These are phyloP conservation scores for Spergularia bocconei DNA, from an alignment of 148 eudicot species.

Conservation along the genomic window DNA sequence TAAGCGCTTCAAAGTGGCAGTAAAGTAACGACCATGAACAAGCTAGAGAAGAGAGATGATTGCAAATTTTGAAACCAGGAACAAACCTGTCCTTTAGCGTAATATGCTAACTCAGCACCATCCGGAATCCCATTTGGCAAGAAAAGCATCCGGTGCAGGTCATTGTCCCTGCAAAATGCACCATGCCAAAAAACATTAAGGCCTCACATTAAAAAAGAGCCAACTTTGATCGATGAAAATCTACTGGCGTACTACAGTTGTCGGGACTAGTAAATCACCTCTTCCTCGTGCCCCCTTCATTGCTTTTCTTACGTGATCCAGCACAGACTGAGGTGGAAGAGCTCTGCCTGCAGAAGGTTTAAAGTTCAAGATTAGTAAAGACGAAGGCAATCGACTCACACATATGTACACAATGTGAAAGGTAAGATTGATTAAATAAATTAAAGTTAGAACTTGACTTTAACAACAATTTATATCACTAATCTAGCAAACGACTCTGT, in stretches of 20 bases:
- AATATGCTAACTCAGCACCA: conserved; percentile 84
- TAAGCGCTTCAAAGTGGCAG: not conserved
- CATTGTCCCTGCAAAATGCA: conserved; percentile 74
- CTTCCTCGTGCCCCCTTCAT: conserved; percentile 55
- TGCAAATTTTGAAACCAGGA: conserved; percentile 2
- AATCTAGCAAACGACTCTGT: no score
- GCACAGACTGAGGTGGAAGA: conserved; percentile 27
- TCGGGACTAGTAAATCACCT: conserved; percentile 40
- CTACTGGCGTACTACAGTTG: not conserved
- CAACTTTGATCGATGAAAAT: not conserved
- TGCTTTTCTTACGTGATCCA: conserved; percentile 36
- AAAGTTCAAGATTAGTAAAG: conserved; percentile 5
- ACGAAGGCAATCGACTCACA: not conserved
- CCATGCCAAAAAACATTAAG: conserved; percentile 7
- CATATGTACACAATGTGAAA: not conserved
- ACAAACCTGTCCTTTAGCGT: conserved; percentile 80
- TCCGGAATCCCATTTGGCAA: conserved; percentile 96
- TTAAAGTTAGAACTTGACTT: no score
- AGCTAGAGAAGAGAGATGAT: not conserved
- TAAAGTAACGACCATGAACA: not conserved
- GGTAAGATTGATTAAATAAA: no score
- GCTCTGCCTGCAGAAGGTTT: conserved; percentile 43
- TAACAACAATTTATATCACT: no score
- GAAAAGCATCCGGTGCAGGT: conserved; percentile 79
- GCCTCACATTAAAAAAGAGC: not conserved